These are phyloP conservation scores for Trichoderma brevicompactum DNA, from an alignment of 2,329 filamentous ascomycete genomes.

Conservation along the genomic window DNA sequence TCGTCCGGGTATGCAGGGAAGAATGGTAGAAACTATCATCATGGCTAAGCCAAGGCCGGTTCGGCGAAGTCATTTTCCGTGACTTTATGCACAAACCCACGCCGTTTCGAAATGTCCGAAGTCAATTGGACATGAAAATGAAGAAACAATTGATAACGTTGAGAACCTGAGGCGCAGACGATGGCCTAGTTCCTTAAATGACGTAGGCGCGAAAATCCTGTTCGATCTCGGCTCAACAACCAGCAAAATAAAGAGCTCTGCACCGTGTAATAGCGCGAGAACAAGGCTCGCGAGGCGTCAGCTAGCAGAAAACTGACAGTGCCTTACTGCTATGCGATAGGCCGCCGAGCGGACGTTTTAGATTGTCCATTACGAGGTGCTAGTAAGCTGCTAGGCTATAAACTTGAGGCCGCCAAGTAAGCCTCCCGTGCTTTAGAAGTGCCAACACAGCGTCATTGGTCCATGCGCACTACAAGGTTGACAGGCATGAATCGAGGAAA, in stretches of 20 bases:
- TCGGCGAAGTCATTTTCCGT: slow-evolving; percentile 39
- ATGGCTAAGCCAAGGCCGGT: slow-evolving; percentile 32
- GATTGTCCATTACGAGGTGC: slow-evolving; percentile 20
- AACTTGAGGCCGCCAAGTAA: slow-evolving; percentile 12
- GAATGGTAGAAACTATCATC: slow-evolving; percentile 34
- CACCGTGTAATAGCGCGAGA: slow-evolving; percentile 1
- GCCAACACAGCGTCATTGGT: not conserved
- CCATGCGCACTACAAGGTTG: not conserved
- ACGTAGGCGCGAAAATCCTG: slow-evolving; percentile 23
- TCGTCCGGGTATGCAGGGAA: slow-evolving; percentile 44
- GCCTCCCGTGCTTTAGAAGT: slow-evolving; percentile 19
- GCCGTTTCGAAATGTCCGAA: not conserved
- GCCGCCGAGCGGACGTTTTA: not conserved
- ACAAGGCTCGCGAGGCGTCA: slow-evolving; percentile 2
- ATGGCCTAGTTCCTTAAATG: not conserved
- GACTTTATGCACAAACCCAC: not conserved
- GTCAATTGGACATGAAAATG: slow-evolving; percentile 11
- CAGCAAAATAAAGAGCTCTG: not conserved
- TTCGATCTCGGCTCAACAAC: not conserved
- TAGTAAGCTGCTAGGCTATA: slow-evolving; percentile 13
- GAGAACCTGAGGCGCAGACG: not conserved
- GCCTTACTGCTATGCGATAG: slow-evolving; percentile 7
- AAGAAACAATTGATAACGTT: not conserved
- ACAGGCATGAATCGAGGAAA: not conserved
- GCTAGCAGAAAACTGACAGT: not conserved